Evolutionary conservation across 495 filamentous ascomycete species (phyloP), one percentile per base, ranked within the genome.

Genomic region (Trichoderma gamsii): DNA sequence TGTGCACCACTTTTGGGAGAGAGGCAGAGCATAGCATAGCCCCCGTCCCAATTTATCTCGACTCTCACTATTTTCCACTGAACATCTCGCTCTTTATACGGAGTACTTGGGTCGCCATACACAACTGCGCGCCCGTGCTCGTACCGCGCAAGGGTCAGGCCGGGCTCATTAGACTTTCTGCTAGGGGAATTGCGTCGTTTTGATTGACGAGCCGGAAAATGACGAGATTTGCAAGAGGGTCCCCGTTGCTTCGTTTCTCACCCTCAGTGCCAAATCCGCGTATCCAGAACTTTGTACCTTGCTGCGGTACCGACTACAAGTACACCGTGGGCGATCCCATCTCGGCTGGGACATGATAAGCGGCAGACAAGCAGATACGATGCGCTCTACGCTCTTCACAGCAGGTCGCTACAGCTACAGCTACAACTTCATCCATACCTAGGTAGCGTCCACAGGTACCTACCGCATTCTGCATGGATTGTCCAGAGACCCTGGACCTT

Each of bases 91-190:
- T 11, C 29, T 29, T 1, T 29, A 46, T 46, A 46, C 43, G 43
- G 43, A 56, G 51, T 61, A 61, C 56, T 27, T 7, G 25, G 27
- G 56, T 29, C 12, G 56, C 56, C 56, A 61, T 32, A 32, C 56
- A 29, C 6, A 4, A 35, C 23, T n/a, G 11, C 27, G 56, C 56
- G 11, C 9, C 27, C 1, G 25, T 7, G 9, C 23, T 13, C 11
- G 56, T 61, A 61, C 51, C 51, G 51, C 23, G 4, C 18, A 56
- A 56, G 9, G n/a, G 49, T 8, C 49, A 52, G 13, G 49, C n/a
- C 18, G n/a, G 51, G 18, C 51, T 56, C 23, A 61, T 61, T 61
- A 61, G 56, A 61, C 56, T 61, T 61, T 61, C 8, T 61, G 56
- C 27, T 61, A 61, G 12, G 56, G 9, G 35, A 38, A 38, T 38